These are phyloP conservation scores for Ogataea sp. DNA, from an alignment of 805 yeast species.

Conservation along the genomic window DNA sequence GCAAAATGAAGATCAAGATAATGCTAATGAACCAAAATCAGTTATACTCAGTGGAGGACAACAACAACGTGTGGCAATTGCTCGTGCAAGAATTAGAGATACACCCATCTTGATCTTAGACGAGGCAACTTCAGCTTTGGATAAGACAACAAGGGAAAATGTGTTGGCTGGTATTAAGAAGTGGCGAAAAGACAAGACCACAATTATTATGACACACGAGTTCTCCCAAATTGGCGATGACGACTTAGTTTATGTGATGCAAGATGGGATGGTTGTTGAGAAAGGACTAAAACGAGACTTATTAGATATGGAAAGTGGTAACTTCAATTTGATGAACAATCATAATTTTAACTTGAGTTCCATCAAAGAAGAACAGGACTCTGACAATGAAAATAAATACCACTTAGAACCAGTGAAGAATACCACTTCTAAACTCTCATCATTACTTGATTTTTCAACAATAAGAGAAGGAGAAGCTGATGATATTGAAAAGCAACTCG, in stretches of 20 bases:
- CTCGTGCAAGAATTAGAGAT: conserved; percentile 71
- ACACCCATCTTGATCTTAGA: conserved; percentile 75
- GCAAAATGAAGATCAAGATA: not conserved
- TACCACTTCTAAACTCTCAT: too few relatives aligned
- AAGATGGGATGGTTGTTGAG: conserved; percentile 48
- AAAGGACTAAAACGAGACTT: conserved; percentile 31
- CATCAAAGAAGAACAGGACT: not conserved
- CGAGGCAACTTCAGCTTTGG: conserved; percentile 82
- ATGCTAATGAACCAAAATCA: conserved; percentile 21
- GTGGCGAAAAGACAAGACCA: conserved; percentile 65
- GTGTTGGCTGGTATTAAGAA: conserved; percentile 42
- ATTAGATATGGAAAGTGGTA: conserved; percentile 5
- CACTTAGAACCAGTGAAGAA: not conserved
- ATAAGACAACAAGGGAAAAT: conserved; percentile 35
- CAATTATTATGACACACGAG: conserved; percentile 80
- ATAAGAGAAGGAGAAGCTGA: not conserved
- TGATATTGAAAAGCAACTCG: not conserved
- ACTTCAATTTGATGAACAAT: too few relatives aligned
- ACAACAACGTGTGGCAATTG: conserved; percentile 73
- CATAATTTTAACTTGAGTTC: too few relatives aligned
- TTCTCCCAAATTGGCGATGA: conserved; percentile 41
- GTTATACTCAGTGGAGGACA: conserved; percentile 82
- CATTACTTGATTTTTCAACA: too few relatives aligned
- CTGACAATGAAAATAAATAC: not conserved
- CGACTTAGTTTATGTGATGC: conserved; percentile 56